These are phyloP conservation scores for Boletus vinaceobasis DNA, from an alignment of 768 basidiomycete species.

Conservation along the genomic window DNA sequence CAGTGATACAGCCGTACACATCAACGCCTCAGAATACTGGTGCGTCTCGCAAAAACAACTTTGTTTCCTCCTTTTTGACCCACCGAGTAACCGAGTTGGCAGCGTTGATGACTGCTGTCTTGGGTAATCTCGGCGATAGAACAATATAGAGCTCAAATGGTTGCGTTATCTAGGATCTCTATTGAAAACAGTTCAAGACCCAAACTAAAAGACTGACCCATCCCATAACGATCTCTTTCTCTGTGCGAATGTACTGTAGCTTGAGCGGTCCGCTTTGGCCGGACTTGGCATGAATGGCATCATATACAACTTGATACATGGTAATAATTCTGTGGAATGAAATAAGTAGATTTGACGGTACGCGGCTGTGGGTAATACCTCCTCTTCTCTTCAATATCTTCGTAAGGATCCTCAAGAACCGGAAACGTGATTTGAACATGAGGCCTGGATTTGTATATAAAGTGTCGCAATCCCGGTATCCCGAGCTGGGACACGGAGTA, in stretches of 20 bases:
- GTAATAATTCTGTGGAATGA: conserved; percentile 61
- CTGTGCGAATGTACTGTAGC: conserved; percentile 82
- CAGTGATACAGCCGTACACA: not conserved
- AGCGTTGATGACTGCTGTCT: conserved; percentile 81
- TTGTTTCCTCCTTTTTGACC: conserved; percentile 85
- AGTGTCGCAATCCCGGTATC: conserved; percentile 91
- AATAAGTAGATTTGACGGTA: conserved; percentile 5
- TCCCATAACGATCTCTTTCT: conserved; percentile 86
- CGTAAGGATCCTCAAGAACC: conserved; percentile 83
- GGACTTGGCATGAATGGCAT: conserved; percentile 87
- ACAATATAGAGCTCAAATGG: conserved; percentile 90
- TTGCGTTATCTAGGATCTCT: conserved; percentile 70
- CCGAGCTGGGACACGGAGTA: conserved; percentile 72
- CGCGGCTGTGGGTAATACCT: conserved; percentile 41
- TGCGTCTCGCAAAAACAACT: conserved; percentile 81
- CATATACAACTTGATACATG: conserved; percentile 84
- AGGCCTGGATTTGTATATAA: conserved; percentile 87
- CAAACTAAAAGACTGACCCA: conserved; percentile 62
- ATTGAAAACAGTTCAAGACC: not conserved
- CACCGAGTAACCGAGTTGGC: conserved; percentile 88
- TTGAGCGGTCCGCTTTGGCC: conserved; percentile 79
- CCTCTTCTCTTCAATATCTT: conserved; percentile 52
- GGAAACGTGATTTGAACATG: conserved; percentile 90
- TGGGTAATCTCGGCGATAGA: conserved; percentile 78
- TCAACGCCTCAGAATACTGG: conserved; percentile 65